phyloP scores from a whole-genome alignment of 306 rosid species.

The Vachellia pachyceras region DNA sequence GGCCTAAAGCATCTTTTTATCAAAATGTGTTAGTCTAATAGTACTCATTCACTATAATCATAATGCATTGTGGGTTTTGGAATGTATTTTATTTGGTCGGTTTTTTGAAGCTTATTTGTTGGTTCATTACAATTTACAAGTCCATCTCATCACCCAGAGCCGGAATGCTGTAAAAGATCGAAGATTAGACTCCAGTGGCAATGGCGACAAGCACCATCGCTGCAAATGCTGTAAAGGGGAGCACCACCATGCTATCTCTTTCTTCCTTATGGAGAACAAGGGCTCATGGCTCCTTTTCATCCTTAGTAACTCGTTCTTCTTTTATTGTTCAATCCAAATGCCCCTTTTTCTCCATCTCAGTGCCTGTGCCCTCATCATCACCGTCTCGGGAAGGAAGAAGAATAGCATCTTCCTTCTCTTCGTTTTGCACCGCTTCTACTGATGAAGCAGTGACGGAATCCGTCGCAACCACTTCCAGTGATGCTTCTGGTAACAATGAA shows the following conservation, averaged over 20 bases:
- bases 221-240: constrained; percentile 42
- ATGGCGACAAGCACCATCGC: constrained; percentile 1
- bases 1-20: no score
- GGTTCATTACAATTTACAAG: no score
- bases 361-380: background rate
- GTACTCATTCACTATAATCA: no score
- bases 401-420: constrained; percentile 32
- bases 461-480: constrained; percentile 13
- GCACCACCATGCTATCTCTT: constrained; percentile 38
- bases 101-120: no score
- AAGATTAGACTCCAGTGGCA: background rate
- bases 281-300: constrained; percentile 33
- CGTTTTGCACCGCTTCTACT: constrained; percentile 43
- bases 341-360: constrained; percentile 36
- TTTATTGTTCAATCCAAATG: constrained; percentile 15
- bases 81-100: no score
- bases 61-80: no score
- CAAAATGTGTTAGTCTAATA: no score
- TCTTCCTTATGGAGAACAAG: constrained; percentile 30
- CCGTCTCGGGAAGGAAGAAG: background rate
- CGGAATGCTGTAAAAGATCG: no score
- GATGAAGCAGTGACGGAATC: constrained; percentile 29
- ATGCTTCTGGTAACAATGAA: constrained; percentile 21
- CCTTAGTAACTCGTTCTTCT: constrained; percentile 15
- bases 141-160: background rate